Evolutionary conservation across 202 grass and related monocot species (phyloP), one percentile per base, ranked within the genome.

Genomic region (Miscanthus sacchariflorus): DNA sequence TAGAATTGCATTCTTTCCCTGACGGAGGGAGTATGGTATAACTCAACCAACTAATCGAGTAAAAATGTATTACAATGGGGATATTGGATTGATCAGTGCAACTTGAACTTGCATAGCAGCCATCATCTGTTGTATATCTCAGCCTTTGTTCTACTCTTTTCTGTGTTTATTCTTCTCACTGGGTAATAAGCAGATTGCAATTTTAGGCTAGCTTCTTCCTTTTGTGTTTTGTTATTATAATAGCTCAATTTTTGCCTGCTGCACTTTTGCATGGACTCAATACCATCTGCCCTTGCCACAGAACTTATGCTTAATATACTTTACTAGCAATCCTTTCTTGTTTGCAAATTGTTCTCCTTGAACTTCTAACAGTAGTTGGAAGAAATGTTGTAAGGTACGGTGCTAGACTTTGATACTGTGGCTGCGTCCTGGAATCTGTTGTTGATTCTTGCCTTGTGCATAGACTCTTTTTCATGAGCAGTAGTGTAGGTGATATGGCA

Each of bases 281-380:
- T 18, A 36, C 58, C 56, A 76, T 85, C 54, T 58, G 4, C 28
- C 52, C 52, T 83, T 86, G 14, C 65, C 38, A 76, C 8, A 19
- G 52, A 42, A 83, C 58, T 88, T 86, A 58, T 12, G 15, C 19
- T 43, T 77, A 68, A 33, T 14, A 9, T 39, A 15, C 13, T 49
- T 43, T 48, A 36, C 14, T 78, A 24, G n/a, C 59, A 54, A 44
- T 74, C 23, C 14, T 78, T 86, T 61, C 25, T 74, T 76, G 6
- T 80, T 81, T 68, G 48, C 7, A 27, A 70, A 70, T 78, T 88
- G 35, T 70, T 72, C 43, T 49, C 48, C 48, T 76, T 77, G 18
- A 19, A 9, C 24, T 50, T 76, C 2, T 52, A 66, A 66, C 15
- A 40, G 14, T 88, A 70, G 28, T 21, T 39, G 39, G 5, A 76